phyloP scores from a whole-genome alignment of 371 early-diverging fungal genomes.

The Mucor indicus region DNA sequence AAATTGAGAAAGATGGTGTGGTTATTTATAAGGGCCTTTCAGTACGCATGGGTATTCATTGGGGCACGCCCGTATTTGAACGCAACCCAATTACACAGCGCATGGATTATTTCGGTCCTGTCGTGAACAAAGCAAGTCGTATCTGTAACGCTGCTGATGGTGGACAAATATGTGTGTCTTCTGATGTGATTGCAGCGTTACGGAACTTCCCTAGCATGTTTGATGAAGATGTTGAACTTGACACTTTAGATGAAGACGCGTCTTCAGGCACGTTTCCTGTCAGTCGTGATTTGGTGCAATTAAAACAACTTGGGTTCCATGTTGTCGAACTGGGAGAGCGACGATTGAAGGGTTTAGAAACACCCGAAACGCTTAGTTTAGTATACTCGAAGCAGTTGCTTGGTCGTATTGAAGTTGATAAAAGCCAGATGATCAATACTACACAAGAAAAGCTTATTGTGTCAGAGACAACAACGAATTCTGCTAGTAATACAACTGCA shows the following conservation, averaged over 20 bases:
- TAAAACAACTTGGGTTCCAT: constrained; percentile 71
- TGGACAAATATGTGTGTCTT: constrained; percentile 82
- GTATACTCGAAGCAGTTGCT: constrained; percentile 66
- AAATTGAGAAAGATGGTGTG: constrained; percentile 61
- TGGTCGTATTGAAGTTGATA: constrained; percentile 45
- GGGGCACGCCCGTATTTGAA: constrained; percentile 89
- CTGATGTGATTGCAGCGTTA: constrained; percentile 62
- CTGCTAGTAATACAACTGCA: not conserved
- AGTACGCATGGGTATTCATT: constrained; percentile 95
- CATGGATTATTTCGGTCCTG: constrained; percentile 97
- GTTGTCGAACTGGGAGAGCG: constrained; percentile 78
- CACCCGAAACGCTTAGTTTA: constrained; percentile 77
- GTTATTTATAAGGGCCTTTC: constrained; percentile 85
- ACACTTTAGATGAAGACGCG: not conserved
- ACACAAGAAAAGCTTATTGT: not conserved
- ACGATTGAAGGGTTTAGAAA: constrained; percentile 89
- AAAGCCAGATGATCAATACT: constrained; percentile 23
- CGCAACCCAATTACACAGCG: constrained; percentile 87
- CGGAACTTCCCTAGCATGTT: constrained; percentile 38
- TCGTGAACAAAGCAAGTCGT: constrained; percentile 88
- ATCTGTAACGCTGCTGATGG: constrained; percentile 89
- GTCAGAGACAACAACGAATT: not conserved
- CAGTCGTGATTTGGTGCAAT: constrained; percentile 54
- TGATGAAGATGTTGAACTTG: constrained; percentile 27
- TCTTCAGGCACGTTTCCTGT: constrained; percentile 25